These are phyloP conservation scores for Deuterostichococcus epilithicus DNA, from an alignment of 139 green algal species.

Conservation along the genomic window DNA sequence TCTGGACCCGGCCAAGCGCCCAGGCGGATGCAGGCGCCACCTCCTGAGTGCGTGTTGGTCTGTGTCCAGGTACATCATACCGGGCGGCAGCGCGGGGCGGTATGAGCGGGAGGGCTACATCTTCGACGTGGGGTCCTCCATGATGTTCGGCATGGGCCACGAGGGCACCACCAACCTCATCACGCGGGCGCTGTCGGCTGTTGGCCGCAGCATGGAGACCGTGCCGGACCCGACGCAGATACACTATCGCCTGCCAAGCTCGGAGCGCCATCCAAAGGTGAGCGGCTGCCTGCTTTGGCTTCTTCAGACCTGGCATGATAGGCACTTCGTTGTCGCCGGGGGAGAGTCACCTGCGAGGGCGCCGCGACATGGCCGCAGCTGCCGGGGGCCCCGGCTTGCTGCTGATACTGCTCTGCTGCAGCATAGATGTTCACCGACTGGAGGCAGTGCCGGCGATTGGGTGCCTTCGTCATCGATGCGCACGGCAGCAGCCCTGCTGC, in stretches of 20 bases:
- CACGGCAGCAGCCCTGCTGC: not conserved
- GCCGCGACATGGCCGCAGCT: too few species aligned
- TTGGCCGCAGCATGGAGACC: constrained; percentile 79
- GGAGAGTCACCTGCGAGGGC: too few species aligned
- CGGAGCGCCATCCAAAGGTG: constrained; percentile 56
- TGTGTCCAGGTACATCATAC: constrained; percentile 79
- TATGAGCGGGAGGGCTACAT: constrained; percentile 89
- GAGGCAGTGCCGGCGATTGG: too few species aligned
- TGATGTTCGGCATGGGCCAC: constrained; percentile 97
- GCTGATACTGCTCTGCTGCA: too few species aligned
- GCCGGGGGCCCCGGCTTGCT: too few species aligned
- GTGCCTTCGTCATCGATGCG: not conserved
- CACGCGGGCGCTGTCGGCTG: constrained; percentile 77
- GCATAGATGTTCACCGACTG: too few species aligned
- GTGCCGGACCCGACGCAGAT: constrained; percentile 90
- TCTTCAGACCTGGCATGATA: too few species aligned
- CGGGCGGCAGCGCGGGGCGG: constrained; percentile 82
- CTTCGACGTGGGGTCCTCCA: constrained; percentile 92
- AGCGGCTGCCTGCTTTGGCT: not conserved
- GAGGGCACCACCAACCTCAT: constrained; percentile 94
- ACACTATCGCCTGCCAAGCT: constrained; percentile 87
- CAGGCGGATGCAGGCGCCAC: too few species aligned
- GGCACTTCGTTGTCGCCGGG: too few species aligned
- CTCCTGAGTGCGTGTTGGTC: not conserved
- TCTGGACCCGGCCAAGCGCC: too few species aligned